These are phyloP conservation scores for Cryomyces minteri DNA, from an alignment of 495 filamentous ascomycete genomes.

Conservation along the genomic window DNA sequence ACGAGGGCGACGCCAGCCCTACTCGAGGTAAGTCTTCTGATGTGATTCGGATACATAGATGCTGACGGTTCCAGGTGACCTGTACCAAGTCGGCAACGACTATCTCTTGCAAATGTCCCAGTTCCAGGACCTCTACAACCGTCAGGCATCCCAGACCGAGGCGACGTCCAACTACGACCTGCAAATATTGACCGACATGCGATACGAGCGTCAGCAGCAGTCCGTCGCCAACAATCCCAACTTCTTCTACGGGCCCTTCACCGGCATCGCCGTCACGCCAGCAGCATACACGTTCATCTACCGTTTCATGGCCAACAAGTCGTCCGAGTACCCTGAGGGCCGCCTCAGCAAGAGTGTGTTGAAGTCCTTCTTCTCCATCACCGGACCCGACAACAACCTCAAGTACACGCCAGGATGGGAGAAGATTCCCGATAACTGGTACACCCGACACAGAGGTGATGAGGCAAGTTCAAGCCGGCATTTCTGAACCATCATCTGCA, in stretches of 20 bases:
- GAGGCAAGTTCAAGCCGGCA: not conserved
- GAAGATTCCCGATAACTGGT: slow-evolving; percentile 39
- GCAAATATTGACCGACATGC: slow-evolving; percentile 12
- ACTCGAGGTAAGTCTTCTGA: slow-evolving; percentile 30
- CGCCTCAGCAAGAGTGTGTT: slow-evolving; percentile 12
- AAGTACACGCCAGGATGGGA: slow-evolving; percentile 11
- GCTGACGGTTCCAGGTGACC: not conserved
- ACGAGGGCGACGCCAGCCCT: slow-evolving; percentile 36
- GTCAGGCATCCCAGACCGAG: not conserved
- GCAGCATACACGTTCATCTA: slow-evolving; percentile 15
- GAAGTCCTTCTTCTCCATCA: slow-evolving; percentile 12
- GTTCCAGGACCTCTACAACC: slow-evolving; percentile 15
- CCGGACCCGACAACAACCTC: slow-evolving; percentile 10
- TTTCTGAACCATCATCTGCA: too few species aligned
- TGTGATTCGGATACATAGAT: too few species aligned
- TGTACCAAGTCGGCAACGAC: slow-evolving; percentile 12
- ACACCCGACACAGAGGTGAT: slow-evolving; percentile 28
- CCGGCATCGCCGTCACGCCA: slow-evolving; percentile 8
- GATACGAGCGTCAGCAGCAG: slow-evolving; percentile 13
- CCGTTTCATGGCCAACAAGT: slow-evolving; percentile 21
- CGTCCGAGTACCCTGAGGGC: slow-evolving; percentile 18
- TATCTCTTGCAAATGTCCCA: slow-evolving; percentile 13
- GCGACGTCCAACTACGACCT: slow-evolving; percentile 10
- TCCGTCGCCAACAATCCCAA: slow-evolving; percentile 18
- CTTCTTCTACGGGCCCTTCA: slow-evolving; percentile 18